Percentiles rank a stretch among this genome's conserved stretches.
Evolutionary conservation across 352 stramenopile genomes (phyloP).

Genomic region (Pythium phragmiticola): DNA sequence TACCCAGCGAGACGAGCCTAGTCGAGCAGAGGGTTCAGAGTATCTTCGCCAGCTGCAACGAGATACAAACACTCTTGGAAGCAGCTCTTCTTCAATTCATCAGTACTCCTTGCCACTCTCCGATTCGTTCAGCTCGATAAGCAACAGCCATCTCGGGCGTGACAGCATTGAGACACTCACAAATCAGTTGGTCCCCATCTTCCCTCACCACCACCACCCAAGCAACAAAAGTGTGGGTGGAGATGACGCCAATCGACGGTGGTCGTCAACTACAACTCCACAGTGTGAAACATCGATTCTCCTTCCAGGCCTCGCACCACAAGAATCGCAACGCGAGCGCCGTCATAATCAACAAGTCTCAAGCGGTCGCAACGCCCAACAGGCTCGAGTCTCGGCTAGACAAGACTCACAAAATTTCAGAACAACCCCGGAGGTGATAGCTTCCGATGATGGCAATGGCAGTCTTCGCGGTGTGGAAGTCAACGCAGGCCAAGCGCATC

Average conservation of each 20-base stretch:
- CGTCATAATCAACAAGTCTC: neutral
- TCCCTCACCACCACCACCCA: conserved; percentile 25
- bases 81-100: conserved; percentile 25
- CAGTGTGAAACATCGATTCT: conserved; percentile 10
- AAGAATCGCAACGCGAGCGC: neutral
- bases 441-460: neutral
- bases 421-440: neutral
- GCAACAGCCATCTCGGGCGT: conserved; percentile 39
- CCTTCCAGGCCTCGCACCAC: conserved; percentile 9
- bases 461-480: neutral
- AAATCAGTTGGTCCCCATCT: conserved; percentile 65
- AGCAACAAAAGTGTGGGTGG: neutral
- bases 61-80: neutral
- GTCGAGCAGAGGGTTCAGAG: neutral
- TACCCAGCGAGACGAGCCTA: neutral
- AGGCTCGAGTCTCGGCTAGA: neutral
- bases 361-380: neutral
- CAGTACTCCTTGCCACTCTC: conserved; percentile 67
- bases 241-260: neutral
- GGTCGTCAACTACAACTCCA: neutral
- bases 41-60: conserved; percentile 32
- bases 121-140: conserved; percentile 60
- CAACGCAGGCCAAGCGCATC: neutral
- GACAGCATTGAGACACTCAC: conserved; percentile 44
- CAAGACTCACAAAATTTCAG: neutral